Conservation (phyloP, 345 rosid genomes). For the Gossypium bickii region DNA sequence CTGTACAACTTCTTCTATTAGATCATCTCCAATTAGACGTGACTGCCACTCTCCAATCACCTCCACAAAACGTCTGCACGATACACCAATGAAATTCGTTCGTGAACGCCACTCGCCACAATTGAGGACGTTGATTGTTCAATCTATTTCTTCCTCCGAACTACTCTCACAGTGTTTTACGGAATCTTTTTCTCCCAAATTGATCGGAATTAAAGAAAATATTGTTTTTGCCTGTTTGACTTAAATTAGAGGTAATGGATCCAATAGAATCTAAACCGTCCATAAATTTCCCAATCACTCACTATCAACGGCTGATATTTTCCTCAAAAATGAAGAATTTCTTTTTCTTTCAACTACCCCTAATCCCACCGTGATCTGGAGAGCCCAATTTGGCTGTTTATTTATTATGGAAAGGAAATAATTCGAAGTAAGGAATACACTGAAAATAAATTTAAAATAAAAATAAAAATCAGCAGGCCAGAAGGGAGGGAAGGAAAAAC, state of each 20-base stretch:
- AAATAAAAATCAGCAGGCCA: not conserved
- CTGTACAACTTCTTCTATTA: too few relatives aligned
- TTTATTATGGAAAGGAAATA: not conserved
- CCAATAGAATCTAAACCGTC: conserved; percentile 16
- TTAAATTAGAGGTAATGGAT: too few relatives aligned
- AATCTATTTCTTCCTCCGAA: not conserved
- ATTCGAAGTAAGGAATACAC: not conserved
- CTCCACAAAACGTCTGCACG: too few relatives aligned
- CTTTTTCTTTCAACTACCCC: not conserved
- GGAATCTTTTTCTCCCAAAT: not conserved
- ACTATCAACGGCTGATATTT: conserved; percentile 22
- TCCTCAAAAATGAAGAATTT: not conserved
- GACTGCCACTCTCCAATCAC: not conserved
- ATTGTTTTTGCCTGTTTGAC: too few relatives aligned
- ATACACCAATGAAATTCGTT: not conserved
- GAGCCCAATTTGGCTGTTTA: not conserved
- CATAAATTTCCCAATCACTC: not conserved
- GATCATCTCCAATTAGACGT: not conserved
- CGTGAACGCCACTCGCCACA: not conserved
- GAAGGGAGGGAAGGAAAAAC: not conserved
- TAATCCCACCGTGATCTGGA: conserved; percentile 7
- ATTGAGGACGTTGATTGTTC: not conserved
- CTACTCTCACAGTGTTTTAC: not conserved
- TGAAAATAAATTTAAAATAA: not conserved
- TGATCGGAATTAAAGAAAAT: not conserved